Conservation (phyloP, 2,329 filamentous ascomycete genomes). For the Scedosporium aurantiacum region DNA sequence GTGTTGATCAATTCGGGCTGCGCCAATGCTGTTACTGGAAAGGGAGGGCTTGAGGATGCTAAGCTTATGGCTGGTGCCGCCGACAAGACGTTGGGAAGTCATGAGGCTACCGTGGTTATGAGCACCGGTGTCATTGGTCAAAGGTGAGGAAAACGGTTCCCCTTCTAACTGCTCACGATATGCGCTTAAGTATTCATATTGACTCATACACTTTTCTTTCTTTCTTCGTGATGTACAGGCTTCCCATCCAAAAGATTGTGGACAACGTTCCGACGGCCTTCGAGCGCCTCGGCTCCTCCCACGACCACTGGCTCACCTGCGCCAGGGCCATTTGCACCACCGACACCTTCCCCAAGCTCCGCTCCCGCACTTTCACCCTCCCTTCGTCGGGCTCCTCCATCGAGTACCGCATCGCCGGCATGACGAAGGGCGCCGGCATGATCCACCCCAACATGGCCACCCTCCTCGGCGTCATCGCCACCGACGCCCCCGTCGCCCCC, state of each 20-base stretch:
- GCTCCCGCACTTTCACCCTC: conserved; percentile 73
- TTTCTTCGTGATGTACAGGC: conserved; percentile 27
- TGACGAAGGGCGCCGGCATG: conserved; percentile 98
- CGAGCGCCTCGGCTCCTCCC: conserved; percentile 57
- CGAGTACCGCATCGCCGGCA: conserved; percentile 79
- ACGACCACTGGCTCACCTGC: conserved; percentile 76
- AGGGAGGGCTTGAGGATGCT: conserved; percentile 80
- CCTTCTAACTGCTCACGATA: conserved; percentile 3
- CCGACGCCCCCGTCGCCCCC: conserved; percentile 71
- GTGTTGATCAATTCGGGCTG: conserved; percentile 93
- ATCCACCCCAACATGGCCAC: conserved; percentile 99
- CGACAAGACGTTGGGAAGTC: conserved; percentile 46
- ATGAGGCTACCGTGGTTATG: conserved; percentile 76
- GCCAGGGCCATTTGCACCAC: conserved; percentile 95
- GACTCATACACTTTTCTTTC: neutral
- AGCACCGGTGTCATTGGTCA: conserved; percentile 97
- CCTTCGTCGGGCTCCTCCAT: conserved; percentile 59
- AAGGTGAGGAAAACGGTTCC: conserved; percentile 37
- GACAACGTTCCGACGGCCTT: conserved; percentile 69
- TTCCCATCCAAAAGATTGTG: conserved; percentile 86
- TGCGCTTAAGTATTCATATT: conserved; percentile 2
- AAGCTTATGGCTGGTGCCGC: conserved; percentile 69
- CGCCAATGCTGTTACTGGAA: conserved; percentile 92
- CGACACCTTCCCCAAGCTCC: conserved; percentile 94
- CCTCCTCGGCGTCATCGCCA: conserved; percentile 80